Evolutionary conservation across 2,329 filamentous ascomycete genomes (phyloP).

Genomic region (Fusarium marasasianum): DNA sequence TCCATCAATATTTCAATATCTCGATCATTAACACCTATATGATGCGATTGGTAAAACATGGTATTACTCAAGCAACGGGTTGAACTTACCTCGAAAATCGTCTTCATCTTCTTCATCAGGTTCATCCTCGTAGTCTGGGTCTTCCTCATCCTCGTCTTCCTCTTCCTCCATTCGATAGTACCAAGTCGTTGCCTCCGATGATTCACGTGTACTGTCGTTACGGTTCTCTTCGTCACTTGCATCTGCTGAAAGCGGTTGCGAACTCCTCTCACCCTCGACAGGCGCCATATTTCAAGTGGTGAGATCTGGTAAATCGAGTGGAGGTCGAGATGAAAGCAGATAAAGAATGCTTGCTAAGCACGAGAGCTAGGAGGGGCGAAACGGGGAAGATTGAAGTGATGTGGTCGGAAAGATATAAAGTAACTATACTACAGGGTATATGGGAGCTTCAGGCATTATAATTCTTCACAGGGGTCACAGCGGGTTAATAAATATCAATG

Average conservation of each 20-base stretch:
- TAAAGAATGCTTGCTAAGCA: constrained; percentile 36
- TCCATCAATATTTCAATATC: constrained; percentile 33
- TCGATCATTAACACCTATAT: constrained; percentile 18
- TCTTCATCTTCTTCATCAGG: constrained; percentile 42
- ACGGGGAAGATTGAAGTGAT: neutral
- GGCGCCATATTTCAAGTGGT: constrained; percentile 22
- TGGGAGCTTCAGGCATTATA: neutral
- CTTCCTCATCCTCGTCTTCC: constrained; percentile 49
- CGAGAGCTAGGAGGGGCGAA: constrained; percentile 12
- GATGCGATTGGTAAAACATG: neutral
- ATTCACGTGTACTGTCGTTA: constrained; percentile 16
- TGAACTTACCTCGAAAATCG: constrained; percentile 35
- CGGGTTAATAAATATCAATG: constrained; percentile 22
- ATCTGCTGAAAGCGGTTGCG: neutral
- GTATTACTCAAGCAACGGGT: neutral
- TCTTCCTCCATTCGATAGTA: constrained; percentile 40
- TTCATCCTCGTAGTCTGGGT: constrained; percentile 40
- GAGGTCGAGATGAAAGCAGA: neutral
- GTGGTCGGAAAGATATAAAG: neutral
- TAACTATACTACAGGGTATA: constrained; percentile 10
- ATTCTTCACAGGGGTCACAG: neutral
- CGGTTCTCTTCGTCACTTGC: constrained; percentile 12
- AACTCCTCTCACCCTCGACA: constrained; percentile 7
- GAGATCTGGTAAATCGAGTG: neutral
- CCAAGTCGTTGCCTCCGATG: constrained; percentile 21